These are phyloP conservation scores for Talaromyces sp. DNA, from an alignment of 2,329 filamentous ascomycete genomes.

Conservation along the genomic window DNA sequence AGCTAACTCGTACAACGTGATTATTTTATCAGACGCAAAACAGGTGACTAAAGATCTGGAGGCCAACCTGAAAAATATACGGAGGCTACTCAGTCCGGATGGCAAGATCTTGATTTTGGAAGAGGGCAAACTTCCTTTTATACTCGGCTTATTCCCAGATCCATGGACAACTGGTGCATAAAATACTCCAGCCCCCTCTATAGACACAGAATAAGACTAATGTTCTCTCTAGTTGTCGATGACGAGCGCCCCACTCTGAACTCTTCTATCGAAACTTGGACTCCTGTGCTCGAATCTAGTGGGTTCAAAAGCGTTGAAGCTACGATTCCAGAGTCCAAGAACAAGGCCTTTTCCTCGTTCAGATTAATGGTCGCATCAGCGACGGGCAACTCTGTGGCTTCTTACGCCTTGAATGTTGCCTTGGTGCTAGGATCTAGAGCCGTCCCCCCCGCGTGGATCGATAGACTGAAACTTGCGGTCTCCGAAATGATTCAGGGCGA, in stretches of 20 bases:
- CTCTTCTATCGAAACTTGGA: not conserved
- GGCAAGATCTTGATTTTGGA: not conserved
- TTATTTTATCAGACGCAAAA: not conserved
- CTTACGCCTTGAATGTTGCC: not conserved
- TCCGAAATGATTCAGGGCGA: not conserved
- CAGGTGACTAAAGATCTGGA: not conserved
- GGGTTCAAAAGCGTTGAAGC: not conserved
- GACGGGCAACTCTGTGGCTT: not conserved
- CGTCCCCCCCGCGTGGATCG: not conserved
- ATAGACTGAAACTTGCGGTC: not conserved
- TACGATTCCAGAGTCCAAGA: not conserved
- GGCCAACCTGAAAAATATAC: not conserved
- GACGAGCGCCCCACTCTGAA: not conserved
- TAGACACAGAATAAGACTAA: not conserved
- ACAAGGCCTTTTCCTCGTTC: not conserved
- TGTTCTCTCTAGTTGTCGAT: not conserved
- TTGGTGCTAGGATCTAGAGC: not conserved
- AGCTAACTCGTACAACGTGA: not conserved
- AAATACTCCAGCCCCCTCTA: not conserved
- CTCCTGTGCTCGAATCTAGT: not conserved
- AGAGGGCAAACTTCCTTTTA: not conserved
- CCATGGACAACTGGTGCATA: not conserved
- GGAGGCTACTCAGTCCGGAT: not conserved
- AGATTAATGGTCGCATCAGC: not conserved
- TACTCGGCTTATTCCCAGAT: not conserved